Conservation (phyloP, 768 basidiomycete genomes). For the Mycena filopes region DNA sequence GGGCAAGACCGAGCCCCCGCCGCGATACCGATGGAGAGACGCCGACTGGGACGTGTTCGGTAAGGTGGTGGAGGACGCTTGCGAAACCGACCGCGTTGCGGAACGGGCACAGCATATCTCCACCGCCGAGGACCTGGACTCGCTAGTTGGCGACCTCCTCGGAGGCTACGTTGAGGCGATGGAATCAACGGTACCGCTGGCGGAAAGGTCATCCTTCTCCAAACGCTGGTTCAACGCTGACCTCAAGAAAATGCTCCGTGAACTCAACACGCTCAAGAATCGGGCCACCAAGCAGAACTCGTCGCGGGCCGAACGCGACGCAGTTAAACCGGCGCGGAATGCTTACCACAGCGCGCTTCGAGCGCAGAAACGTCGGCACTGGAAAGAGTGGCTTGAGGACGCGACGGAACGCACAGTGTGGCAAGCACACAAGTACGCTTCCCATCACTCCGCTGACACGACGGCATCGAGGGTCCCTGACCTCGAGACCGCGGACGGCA, state of each 20-base stretch:
- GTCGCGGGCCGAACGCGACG: slow-evolving; percentile 2
- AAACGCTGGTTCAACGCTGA: slow-evolving; percentile 43
- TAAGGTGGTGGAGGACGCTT: neutral
- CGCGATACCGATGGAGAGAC: neutral
- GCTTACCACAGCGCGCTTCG: slow-evolving; percentile 9
- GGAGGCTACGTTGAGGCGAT: neutral
- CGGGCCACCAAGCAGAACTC: slow-evolving; percentile 2
- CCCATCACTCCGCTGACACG: slow-evolving; percentile 26
- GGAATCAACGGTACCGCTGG: slow-evolving; percentile 27
- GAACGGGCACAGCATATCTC: neutral
- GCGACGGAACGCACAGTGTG: slow-evolving; percentile 7
- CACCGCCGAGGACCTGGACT: slow-evolving; percentile 2
- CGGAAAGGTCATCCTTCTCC: slow-evolving; percentile 30
- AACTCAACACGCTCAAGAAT: neutral
- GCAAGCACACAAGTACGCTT: slow-evolving; percentile 28
- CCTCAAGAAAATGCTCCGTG: neutral
- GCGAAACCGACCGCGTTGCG: neutral
- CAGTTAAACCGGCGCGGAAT: neutral
- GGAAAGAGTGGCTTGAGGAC: slow-evolving; percentile 23
- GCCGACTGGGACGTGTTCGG: neutral
- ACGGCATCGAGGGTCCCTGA: slow-evolving; percentile 30
- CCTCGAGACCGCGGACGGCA: slow-evolving; percentile 5
- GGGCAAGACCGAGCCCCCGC: neutral
- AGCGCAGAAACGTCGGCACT: slow-evolving; percentile 22
- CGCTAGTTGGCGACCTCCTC: neutral